Evolutionary conservation across 768 basidiomycete species (phyloP), one percentile per base, ranked within the genome.

Genomic region (Termitomyces sp.): DNA sequence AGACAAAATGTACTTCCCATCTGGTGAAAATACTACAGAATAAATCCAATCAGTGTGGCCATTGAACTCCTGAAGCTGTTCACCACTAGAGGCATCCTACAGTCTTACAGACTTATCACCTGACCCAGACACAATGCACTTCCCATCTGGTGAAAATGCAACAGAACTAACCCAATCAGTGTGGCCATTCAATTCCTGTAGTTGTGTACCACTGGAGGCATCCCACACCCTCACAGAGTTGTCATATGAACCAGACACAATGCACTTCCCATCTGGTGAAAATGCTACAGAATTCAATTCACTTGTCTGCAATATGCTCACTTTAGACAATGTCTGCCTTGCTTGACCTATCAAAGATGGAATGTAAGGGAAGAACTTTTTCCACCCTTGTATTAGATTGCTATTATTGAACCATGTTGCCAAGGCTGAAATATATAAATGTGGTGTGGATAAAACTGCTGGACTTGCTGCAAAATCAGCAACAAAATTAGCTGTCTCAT

Each of bases 341-440:
- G 2, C 8, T 10, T 28, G 4, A 17, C 43, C 24, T 8, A 6
- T 17, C 0, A 44, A 1, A 26, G 12, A 44, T 44, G 46, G 46
- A 6, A 47, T 21, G 8, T 0, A 12, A 2, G n/a, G 7, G 11
- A 48, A 48, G 10, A 6, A 21, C 2, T 22, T 22, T n/a, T 30
- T 54, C 53, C 53, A 48, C n/a, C 17, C 8, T 40, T 53, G 0
- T 5, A 19, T 28, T 1, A 48, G 10, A 0, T 12, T 15, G 0
- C 54, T 30, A 8, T 55, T 32, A 14, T 10, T 10, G 4, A 48
- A 24, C 65, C 63, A 63, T 40, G 62, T 64, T 50, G 56, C 54
- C 44, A 66, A 54, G 46, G 62, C 49, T 30, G 65, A 66, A 11
- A 64, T 58, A 42, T 66, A 66, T 32, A 65, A 8, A 38, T 54